Base-by-base conservation (phyloP, 1,139 yeast genomes). In the Protomyces arabidopsidicola region DNA sequence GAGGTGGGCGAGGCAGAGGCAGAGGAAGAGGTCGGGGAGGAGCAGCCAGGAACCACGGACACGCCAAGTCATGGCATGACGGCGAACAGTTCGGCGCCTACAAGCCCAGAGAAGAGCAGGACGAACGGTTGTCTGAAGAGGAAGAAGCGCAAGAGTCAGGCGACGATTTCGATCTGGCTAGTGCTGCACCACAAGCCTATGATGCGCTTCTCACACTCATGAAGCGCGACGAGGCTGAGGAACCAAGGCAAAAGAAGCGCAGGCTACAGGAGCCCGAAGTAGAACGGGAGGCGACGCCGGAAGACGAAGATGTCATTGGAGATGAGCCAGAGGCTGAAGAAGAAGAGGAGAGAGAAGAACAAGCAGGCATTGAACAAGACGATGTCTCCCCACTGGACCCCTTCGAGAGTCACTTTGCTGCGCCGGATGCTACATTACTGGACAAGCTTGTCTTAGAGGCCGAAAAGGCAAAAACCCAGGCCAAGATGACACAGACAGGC, bases 351-450 rank as follows among this genome's bases (percentile, higher is more conserved):
- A 71, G 69, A 9, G 73, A 70, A 6, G 48, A 5, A 71, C 68
- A 2, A 72, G 69, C 3, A 75, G 79, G 73, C n/a, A 75, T 74
- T 8, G 78, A 76, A 55, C 79, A 75, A 27, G 71, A 71, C n/a
- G 76, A 72, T 6, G 70, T 69, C 9, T 73, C 72, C 20, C 72
- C 70, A 6, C 75, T 74, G 18, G 83, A 80, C 55, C 89, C 96
- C 0, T 90, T 87, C 70, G 90, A 88, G 67, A 72, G 76, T 31
- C 98, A 91, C 72, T 91, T 87, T 73, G 87, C 86, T 61, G 75
- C 77, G 35, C 78, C 82, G 0, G 83, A 85, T 20, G 81, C 78
- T 20, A 72, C 73, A 1, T 72, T 72, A 42, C 73, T 85, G 3
- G 78, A 78, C 14, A 14, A 16, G n/a, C 36, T 51, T 14, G 54